Evolutionary conservation across 257 asterid genomes (phyloP), one percentile per base, ranked within the genome.

Genomic region (Fraxinus quadrangulata): DNA sequence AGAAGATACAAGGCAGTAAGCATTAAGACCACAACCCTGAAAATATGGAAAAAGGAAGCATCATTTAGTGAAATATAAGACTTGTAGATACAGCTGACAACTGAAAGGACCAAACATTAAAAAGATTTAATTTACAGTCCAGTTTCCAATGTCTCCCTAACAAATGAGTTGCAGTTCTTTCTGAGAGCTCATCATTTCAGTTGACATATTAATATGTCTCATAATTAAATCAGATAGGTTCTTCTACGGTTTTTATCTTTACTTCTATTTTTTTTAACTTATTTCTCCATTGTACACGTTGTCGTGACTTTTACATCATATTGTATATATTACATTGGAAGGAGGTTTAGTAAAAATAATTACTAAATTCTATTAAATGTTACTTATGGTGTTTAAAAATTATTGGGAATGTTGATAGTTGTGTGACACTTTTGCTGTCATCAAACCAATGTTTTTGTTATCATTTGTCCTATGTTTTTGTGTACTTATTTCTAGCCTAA

Each of bases 1-100:
- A 85, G 45, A 67, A 90, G 90, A 82, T 90, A 90, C 39, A 84
- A 19, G 70, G 84, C 28, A 45, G 89, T 83, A 77, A 88, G 84
- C 76, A 87, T 40, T 69, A 79, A 77, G 67, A 79, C 80, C 84
- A 82, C 31, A n/a, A 61, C 77, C 96, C 96, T 90, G 88, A 70
- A 84, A 34, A 49, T 42, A 49, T 65, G 13, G 61, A 70, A 70
- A 65, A 23, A 39, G 70, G 59, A 74, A 39, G n/a, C 31, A 30
- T 23, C n/a, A 47, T 34, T 54, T 59, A 63, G 69, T 26, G 14
- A 39, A 80, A 63, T 70, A 77, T 54, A 47, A 8, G 63, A 69
- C 47, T 72, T 26, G 36, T 21, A 63, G 14, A 63, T 45, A 51
- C 69, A 23, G 16, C 8, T 17, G 2, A 26, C 36, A 63, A 63